A percentile compares a stretch with the other conserved stretches of the same genome.
Evolutionary conservation across 2,329 filamentous ascomycete species (phyloP).

Genomic region (Chrysoporthe deuterocubensis): DNA sequence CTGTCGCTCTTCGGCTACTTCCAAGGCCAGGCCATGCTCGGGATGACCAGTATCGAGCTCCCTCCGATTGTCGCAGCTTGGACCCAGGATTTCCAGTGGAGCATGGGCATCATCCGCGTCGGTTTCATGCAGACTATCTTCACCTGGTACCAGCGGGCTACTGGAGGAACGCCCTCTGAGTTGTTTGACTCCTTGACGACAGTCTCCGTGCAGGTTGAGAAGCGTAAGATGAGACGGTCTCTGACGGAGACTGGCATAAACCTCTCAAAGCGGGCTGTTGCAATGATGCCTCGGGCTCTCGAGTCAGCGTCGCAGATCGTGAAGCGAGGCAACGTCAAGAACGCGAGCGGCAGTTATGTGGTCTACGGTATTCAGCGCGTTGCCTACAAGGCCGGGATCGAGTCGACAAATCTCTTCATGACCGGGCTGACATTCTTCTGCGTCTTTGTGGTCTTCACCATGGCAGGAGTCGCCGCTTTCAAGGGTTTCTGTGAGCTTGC

Average conservation of each 20-base stretch:
- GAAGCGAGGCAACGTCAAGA: conserved; percentile 60
- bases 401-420: conserved; percentile 90
- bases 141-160: conserved; percentile 95
- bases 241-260: conserved; percentile 43
- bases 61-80: conserved; percentile 89
- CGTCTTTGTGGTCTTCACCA: conserved; percentile 77
- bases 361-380: conserved; percentile 88
- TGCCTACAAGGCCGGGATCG: conserved; percentile 82
- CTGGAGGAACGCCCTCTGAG: conserved; percentile 81
- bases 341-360: conserved; percentile 58
- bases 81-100: conserved; percentile 99
- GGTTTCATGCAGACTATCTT: conserved; percentile 86
- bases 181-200: conserved; percentile 74
- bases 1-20: conserved; percentile 95
- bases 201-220: conserved; percentile 84
- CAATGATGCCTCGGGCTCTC: conserved; percentile 52
- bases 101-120: conserved; percentile 90
- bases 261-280: conserved; percentile 59
- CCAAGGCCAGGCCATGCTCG: conserved; percentile 90
- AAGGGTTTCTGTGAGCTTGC: conserved; percentile 80
- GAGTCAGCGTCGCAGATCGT: conserved; percentile 43
- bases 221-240: conserved; percentile 44
- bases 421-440: conserved; percentile 90
- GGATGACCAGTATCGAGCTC: conserved; percentile 78
- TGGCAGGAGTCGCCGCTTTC: conserved; percentile 74